Evolutionary conservation across 306 rosid genomes (phyloP).

Genomic region (Vicia sativa): DNA sequence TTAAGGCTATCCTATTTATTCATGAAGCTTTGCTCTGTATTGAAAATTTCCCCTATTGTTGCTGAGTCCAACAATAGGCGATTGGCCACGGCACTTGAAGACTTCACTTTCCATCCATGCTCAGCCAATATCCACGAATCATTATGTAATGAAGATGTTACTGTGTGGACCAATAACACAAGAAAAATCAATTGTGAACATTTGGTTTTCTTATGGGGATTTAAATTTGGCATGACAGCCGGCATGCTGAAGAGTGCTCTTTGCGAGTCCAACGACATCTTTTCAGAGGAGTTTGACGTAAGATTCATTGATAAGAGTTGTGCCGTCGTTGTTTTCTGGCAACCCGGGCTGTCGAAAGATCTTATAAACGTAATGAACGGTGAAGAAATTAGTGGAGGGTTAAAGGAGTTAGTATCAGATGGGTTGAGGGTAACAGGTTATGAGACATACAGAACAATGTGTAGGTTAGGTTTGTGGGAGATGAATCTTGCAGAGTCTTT

Average conservation of each 20-base stretch:
- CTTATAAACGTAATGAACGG: constrained; percentile 50
- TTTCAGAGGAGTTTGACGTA: constrained; percentile 72
- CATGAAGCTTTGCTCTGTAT: constrained; percentile 67
- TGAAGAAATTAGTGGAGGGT: constrained; percentile 49
- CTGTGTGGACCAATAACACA: constrained; percentile 57
- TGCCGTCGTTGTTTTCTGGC: constrained; percentile 78
- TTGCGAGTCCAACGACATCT: constrained; percentile 52
- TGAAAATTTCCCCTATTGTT: constrained; percentile 53
- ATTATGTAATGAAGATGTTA: constrained; percentile 42
- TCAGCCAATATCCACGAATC: constrained; percentile 40
- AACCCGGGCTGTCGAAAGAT: constrained; percentile 53
- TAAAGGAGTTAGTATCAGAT: constrained; percentile 62
- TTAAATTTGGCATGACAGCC: constrained; percentile 59
- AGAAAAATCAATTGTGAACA: constrained; percentile 57
- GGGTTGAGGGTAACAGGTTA: constrained; percentile 67
- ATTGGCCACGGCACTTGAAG: constrained; percentile 49
- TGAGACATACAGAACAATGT: constrained; percentile 57
- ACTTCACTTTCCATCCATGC: constrained; percentile 46
- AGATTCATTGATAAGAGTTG: constrained; percentile 71
- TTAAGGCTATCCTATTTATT: constrained; percentile 65
- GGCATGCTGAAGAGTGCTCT: constrained; percentile 60
- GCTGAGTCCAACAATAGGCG: constrained; percentile 32
- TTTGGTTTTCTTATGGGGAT: constrained; percentile 85
- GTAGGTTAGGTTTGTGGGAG: constrained; percentile 71
- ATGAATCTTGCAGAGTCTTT: constrained; percentile 62